phyloP scores from a whole-genome alignment of 208 protist species.

The Angomonas deanei region DNA sequence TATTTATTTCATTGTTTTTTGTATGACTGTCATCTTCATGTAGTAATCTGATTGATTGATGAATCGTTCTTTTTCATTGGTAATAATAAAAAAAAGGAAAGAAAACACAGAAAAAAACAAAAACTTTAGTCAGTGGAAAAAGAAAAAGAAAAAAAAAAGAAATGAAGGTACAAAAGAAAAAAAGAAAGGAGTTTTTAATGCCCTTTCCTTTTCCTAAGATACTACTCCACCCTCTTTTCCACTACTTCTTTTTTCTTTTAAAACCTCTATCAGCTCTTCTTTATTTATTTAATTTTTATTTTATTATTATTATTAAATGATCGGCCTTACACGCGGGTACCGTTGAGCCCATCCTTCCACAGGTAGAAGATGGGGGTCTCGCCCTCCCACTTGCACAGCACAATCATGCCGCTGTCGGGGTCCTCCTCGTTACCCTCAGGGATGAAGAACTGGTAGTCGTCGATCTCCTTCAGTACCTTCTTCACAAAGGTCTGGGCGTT shows the following conservation, averaged over 20 bases:
- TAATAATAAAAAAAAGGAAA: conserved; percentile 8
- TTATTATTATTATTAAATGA: background rate
- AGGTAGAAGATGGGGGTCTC: conserved; percentile 86
- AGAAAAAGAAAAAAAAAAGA: conserved; percentile 12
- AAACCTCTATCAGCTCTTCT: background rate
- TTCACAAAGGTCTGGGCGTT: conserved; percentile 86
- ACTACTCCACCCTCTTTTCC: background rate
- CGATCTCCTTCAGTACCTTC: conserved; percentile 88
- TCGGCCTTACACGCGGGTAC: conserved; percentile 78
- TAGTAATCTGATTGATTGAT: background rate
- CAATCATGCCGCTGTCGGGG: conserved; percentile 86
- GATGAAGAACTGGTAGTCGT: conserved; percentile 92
- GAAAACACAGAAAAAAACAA: conserved; percentile 4
- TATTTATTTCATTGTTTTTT: background rate
- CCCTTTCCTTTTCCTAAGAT: conserved; percentile 2
- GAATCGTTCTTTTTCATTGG: background rate
- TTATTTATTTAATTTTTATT: background rate
- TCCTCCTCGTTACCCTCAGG: conserved; percentile 88
- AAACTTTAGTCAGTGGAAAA: conserved; percentile 7
- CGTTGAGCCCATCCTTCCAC: conserved; percentile 89
- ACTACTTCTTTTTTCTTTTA: conserved; percentile 3
- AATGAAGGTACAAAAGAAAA: conserved; percentile 9
- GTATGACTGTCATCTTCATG: background rate
- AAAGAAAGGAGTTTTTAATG: no score
- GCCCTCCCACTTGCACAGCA: conserved; percentile 85